Base-by-base conservation (phyloP, 345 rosid genomes). In the Psidium guajava region DNA sequence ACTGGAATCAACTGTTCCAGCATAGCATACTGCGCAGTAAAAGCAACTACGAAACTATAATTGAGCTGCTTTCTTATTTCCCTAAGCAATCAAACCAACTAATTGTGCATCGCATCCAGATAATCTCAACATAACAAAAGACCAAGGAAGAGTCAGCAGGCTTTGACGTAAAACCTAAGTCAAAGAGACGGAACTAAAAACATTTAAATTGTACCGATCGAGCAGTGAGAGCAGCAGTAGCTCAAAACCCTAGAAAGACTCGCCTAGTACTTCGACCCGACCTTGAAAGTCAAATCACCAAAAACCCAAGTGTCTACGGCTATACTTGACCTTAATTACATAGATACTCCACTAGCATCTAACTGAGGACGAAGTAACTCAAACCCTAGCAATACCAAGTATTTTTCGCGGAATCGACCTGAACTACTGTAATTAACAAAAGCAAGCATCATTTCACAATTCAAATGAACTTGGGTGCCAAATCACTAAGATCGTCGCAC, bases 311-410 rank as follows among this genome's bases (percentile, higher is more conserved):
- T 12, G 47, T 85, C 87, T 15, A 53, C 28, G 57, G 28, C 61
- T 58, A 47, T 11, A 20, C 52, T 36, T 10, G 57, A 81, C 84
- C 69, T 25, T 53, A 52, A 86, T 87, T 25, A 52, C 85, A 42
- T 27, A 61, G 54, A 54, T 56, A 82, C 22, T 77, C 54, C 54
- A 36, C 56, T 51, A 25, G 54, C 83, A 81, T 85, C 82, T 25
- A 87, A 83, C 56, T 82, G 86, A 85, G 42, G 84, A 83, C 5
- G 84, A 82, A 81, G 84, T 3, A 20, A 40, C 64, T 11, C 47
- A 82, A 82, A 85, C 86, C 88, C 80, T 80, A 87, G 73, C 84
- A 27, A 15, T 57, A 77, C 75, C 32, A 80, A 74, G 73, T 86
- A 84, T 53, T 36, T 40, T 69, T 84, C 84, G 58, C 22, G 75